These are phyloP conservation scores for Aschersonia sp. DNA, from an alignment of 2,329 filamentous ascomycete species.

Conservation along the genomic window DNA sequence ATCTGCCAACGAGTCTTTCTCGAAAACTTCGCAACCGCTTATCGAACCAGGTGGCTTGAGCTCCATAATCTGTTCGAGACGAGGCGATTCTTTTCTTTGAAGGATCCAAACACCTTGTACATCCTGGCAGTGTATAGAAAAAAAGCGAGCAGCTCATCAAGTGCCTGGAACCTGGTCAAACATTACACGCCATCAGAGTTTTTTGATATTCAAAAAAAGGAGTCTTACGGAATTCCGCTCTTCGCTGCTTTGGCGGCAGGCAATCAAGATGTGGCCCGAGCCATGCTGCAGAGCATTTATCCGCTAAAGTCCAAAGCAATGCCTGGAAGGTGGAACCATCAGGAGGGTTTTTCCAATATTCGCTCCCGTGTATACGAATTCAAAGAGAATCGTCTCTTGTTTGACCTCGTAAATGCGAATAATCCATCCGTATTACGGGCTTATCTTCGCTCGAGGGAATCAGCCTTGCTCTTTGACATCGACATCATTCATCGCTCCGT, in stretches of 20 bases:
- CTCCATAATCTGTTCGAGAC: slow-evolving; percentile 3
- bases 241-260: neutral
- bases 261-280: neutral
- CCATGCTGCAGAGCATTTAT: neutral
- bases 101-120: slow-evolving; percentile 5
- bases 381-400: neutral
- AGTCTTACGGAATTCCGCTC: neutral
- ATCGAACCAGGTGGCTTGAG: neutral
- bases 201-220: neutral
- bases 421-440: neutral
- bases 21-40: neutral
- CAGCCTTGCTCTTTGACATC: neutral
- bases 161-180: no score
- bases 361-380: neutral
- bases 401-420: neutral
- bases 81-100: no score
- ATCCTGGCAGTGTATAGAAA: neutral
- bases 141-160: no score
- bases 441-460: neutral
- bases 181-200: neutral
- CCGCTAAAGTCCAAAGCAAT: neutral
- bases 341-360: no score
- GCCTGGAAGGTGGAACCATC: no score
- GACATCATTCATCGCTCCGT: neutral
- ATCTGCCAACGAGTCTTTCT: neutral